Base-by-base conservation (phyloP, 1,139 yeast species). In the Yamadazyma atlantica region DNA sequence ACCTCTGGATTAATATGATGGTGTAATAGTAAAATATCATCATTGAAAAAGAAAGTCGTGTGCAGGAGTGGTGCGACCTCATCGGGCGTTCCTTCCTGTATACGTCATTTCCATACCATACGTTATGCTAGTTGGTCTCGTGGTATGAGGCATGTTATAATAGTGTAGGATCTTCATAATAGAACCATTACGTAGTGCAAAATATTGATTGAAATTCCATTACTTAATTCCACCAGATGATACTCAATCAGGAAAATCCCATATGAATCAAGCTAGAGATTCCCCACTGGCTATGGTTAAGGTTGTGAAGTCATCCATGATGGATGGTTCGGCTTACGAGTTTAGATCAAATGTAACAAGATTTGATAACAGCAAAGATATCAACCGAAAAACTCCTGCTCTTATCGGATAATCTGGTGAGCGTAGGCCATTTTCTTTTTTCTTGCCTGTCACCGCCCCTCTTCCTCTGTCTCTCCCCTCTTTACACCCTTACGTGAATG, bases 1-100 rank as follows among this genome's bases (percentile, higher is more conserved):
- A 23, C 12, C 11, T 7, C 22, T 8, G 12, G 26, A 23, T 4
- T n/a, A 19, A 19, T 9, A 8, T 23, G 30, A 28, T 28, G 30
- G 30, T 28, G 30, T 28, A 29, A 29, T 29, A 12, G 15, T 29
- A 15, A 29, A 29, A 29, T 19, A 29, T 18, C 32, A 19, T 19
- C 32, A 9, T 19, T 15, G n/a, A 29, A 29, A 29, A 29, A 29
- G 18, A 19, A 29, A 29, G 18, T 19, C 21, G 19, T 14, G 21
- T 28, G 17, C 30, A 28, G 30, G 30, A 28, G 4, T 16, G 21
- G 21, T 16, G 6, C 19, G 21, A 28, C 3, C 17, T 6, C 11
- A 26, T 16, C 16, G 5, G 30, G 11, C 9, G 12, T 9, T 14
- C 6, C 21, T 11, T 16, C 19, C 30, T 28, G 30, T 13, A 28